Percentiles rank a stretch among this genome's conserved stretches.
phyloP scores from a whole-genome alignment of 495 filamentous ascomycete genomes.

The Polyplosphaeria fusca region DNA sequence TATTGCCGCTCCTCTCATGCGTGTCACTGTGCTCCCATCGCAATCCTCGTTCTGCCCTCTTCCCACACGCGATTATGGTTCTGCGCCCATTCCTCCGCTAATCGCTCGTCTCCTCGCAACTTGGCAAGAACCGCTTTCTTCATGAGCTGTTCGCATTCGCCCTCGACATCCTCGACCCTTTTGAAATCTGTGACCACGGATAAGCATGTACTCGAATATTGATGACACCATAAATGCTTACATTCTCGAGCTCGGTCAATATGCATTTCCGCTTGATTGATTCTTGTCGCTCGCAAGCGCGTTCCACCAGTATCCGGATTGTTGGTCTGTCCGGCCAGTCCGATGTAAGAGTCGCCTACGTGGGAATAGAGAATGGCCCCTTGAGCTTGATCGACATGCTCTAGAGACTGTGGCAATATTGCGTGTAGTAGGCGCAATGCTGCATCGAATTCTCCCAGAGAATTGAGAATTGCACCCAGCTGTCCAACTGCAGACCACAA shows the following conservation, averaged over 20 bases:
- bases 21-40: not conserved
- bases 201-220: not conserved
- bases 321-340: constrained; percentile 60
- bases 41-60: constrained; percentile 5
- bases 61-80: constrained; percentile 54
- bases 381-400: constrained; percentile 58
- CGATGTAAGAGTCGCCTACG: constrained; percentile 82
- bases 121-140: constrained; percentile 82
- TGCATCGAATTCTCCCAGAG: constrained; percentile 70
- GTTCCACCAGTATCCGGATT: constrained; percentile 18
- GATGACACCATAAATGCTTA: constrained; percentile 17
- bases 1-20: not conserved
- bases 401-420: constrained; percentile 78
- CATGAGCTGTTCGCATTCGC: constrained; percentile 78
- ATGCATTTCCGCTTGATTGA: constrained; percentile 30
- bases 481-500: constrained; percentile 76
- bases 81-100: constrained; percentile 73
- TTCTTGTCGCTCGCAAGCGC: constrained; percentile 22
- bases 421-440: constrained; percentile 64
- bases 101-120: constrained; percentile 63
- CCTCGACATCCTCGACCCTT: constrained; percentile 67
- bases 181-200: constrained; percentile 65
- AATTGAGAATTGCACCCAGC: constrained; percentile 65
- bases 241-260: constrained; percentile 31
- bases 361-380: constrained; percentile 66